Evolutionary conservation across 2,329 filamentous ascomycete genomes (phyloP).

Genomic region (Penicillium sp.): DNA sequence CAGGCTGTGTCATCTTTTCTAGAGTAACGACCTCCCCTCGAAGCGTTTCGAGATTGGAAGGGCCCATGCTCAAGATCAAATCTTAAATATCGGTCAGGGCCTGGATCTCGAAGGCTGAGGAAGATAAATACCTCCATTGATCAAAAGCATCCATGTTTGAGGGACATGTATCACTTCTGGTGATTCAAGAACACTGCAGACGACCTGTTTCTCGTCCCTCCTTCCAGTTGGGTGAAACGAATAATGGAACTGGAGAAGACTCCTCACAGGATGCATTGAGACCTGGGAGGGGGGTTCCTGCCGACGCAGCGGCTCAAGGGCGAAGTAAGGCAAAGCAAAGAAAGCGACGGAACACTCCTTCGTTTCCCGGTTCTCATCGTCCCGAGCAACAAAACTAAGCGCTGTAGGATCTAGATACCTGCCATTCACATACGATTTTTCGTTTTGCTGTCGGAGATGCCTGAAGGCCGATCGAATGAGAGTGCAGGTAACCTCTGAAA

Average conservation of each 20-base stretch:
- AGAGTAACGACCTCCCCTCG: neutral
- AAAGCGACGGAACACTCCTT: neutral
- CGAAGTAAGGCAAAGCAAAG: conserved; percentile 3
- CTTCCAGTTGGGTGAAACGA: conserved; percentile 3
- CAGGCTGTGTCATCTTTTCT: neutral
- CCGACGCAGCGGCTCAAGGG: neutral
- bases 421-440: conserved; percentile 3
- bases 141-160: conserved; percentile 4
- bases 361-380: neutral
- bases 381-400: neutral
- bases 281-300: neutral
- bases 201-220: neutral
- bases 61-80: conserved; percentile 3
- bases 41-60: neutral
- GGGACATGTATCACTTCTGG: conserved; percentile 3
- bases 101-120: neutral
- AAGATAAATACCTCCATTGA: conserved; percentile 1
- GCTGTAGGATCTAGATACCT: conserved; percentile 3
- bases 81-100: neutral
- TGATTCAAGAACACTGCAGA: neutral
- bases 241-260: conserved; percentile 8
- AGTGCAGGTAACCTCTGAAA: neutral
- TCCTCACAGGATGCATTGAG: conserved; percentile 1
- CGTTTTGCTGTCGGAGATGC: neutral
- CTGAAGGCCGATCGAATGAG: conserved; percentile 1